Evolutionary conservation across 306 rosid genomes (phyloP), one percentile per base, ranked within the genome.

Genomic region (Lathyrus oleraceus): DNA sequence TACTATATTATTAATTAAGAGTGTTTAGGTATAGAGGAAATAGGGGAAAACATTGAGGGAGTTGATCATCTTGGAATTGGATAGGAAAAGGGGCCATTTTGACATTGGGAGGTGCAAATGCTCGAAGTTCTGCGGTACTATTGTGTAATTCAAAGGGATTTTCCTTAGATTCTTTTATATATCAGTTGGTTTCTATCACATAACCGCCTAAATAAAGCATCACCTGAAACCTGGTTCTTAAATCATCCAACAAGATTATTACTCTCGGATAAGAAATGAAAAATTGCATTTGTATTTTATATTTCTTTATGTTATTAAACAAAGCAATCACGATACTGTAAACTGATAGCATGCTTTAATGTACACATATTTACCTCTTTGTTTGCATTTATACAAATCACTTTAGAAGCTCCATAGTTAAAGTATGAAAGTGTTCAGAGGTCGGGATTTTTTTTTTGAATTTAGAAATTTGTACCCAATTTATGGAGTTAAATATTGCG

Each of bases 161-260:
- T n/a, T n/a, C n/a, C n/a, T n/a, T n/a, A n/a, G n/a, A n/a, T n/a
- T n/a, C n/a, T n/a, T n/a, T n/a, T n/a, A n/a, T n/a, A n/a, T n/a
- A n/a, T n/a, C n/a, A n/a, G n/a, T n/a, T n/a, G n/a, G n/a, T n/a
- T n/a, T n/a, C n/a, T n/a, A n/a, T n/a, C n/a, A n/a, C n/a, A n/a
- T n/a, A 65, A 71, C 66, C 20, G 48, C 68, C 45, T 17, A 67
- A 68, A 36, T 68, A 43, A 49, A 67, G 30, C n/a, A 42, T 65
- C 16, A 17, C 60, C 15, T 30, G 27, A 38, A 38, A 45, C 44
- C 27, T 43, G 23, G 60, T 66, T 42, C 71, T 71, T 75, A 11
- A 76, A 15, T 60, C 66, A 28, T 23, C 32, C 6, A 38, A 56
- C 23, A 62, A 35, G 13, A 27, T 20, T 32, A 44, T 70, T 47